Evolutionary conservation across 176 grass and related monocot genomes (phyloP), one percentile per base, ranked within the genome.

Genomic region (Phyllostachys edulis): DNA sequence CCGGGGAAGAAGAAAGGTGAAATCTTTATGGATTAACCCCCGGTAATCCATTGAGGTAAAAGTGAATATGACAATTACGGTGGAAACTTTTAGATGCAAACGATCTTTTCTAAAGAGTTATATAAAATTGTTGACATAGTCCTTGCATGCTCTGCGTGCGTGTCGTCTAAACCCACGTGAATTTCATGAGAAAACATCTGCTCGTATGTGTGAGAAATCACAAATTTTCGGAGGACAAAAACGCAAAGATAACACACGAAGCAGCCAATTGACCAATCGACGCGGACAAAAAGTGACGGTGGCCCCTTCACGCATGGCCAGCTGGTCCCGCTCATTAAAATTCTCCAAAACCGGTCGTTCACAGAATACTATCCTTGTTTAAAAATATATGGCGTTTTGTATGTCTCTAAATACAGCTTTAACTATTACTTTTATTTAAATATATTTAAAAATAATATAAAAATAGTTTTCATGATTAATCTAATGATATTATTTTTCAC

Each of bases 241-340:
- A 0, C 2, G 50, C 49, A 37, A 23, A 40, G 14, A 7, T 2
- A 0, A 7, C 6, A 14, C 21, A 10, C 0, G 76, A 74, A 29
- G 29, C 29, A 34, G 17, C 61, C 27, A 29, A 60, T 63, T 72
- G 29, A 73, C 81, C 41, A 18, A 38, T 11, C 6, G 39, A 75
- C 38, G 39, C 61, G 39, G 49, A 67, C 67, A 2, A 10, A 10
- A 63, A 26, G 13, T 16, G 87, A 73, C 75, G 75, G 81, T 67
- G 82, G 75, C 38, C 38, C 23, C 26, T 15, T 46, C 16, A 57
- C 81, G n/a, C 21, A 23, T 0, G 80, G 14, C 39, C 51, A 34
- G 82, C 86, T 59, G 86, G 68, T 46, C 63, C 37, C 39, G 77
- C 8, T 18, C 82, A 70, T 36, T 14, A 68, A 75, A 75, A 36